Evolutionary conservation across 169 alveolate genomes (phyloP), one percentile per base, ranked within the genome.

Genomic region (Plasmodium ovale): DNA sequence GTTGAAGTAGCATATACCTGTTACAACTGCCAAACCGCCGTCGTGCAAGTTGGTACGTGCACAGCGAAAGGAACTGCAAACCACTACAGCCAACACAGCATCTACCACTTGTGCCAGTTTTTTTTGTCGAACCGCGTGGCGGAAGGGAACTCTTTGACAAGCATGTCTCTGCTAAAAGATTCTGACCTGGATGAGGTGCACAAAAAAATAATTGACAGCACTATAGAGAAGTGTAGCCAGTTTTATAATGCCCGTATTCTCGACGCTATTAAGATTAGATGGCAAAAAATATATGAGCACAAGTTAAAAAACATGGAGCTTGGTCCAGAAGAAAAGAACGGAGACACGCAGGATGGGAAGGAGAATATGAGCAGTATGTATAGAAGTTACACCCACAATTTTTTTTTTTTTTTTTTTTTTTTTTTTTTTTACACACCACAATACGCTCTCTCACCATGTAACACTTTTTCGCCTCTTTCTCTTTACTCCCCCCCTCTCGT

Each of bases 231-330:
- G 25, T 77, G 88, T 65, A 25, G 88, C 3, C 47, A 77, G 54
- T 77, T 77, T 53, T 77, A 77, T 31, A 77, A 77, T 25, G 72
- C 56, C 16, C 69, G 88, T 2, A 77, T 77, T 27, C 47, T 77
- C 5, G 88, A 77, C 27, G 88, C 88, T 12, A 77, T 77, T 19
- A 77, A 77, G 21, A 62, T 44, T 7, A 60, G 88, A 54, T 77
- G 88, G 88, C 3, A 44, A 35, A 77, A 77, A 47, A 77, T 77
- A 44, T 77, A 77, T 31, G 77, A 77, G 25, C 53, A 65, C 35
- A 77, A 77, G 53, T 37, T 77, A 23, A 62, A 47, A 35, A 49
- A 44, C 16, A 59, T 21, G 69, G 74, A 69, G 12, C 27, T 0
- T 51, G 35, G 29, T 27, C 6, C 16, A 12, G 51, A 31, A 12